These are phyloP conservation scores for Candida silvatica DNA, from an alignment of 805 yeast species.

Conservation along the genomic window DNA sequence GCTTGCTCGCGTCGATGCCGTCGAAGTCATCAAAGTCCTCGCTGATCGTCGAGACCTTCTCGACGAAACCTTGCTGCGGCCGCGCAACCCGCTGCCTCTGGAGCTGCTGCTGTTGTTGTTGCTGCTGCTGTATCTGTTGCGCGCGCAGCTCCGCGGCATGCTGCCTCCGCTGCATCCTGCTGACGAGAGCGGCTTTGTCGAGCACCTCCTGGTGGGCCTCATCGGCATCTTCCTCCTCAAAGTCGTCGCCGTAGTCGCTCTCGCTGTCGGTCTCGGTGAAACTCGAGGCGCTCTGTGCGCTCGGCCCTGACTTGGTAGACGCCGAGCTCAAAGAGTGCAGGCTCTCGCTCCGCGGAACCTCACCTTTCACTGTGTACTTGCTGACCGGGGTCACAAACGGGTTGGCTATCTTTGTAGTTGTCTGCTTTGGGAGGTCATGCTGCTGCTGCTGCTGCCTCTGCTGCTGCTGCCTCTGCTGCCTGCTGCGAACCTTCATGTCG, in stretches of 20 bases:
- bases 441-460: too few relatives aligned
- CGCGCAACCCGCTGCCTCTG: too few relatives aligned
- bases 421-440: too few relatives aligned
- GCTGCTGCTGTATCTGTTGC: too few relatives aligned
- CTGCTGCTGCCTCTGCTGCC: neutral
- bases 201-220: slow-evolving; percentile 8
- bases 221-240: slow-evolving; percentile 12
- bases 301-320: slow-evolving; percentile 12
- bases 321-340: slow-evolving; percentile 17
- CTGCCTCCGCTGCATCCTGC: slow-evolving; percentile 3
- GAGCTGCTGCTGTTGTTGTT: too few relatives aligned
- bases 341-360: slow-evolving; percentile 14
- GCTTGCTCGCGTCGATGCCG: slow-evolving; percentile 13
- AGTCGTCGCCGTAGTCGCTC: slow-evolving; percentile 24
- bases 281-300: slow-evolving; percentile 7
- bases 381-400: slow-evolving; percentile 8
- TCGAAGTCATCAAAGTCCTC: slow-evolving; percentile 22
- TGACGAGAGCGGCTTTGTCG: slow-evolving; percentile 11
- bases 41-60: slow-evolving; percentile 14
- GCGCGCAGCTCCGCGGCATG: neutral
- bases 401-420: neutral
- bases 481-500: neutral
- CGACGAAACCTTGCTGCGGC: slow-evolving; percentile 8
- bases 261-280: slow-evolving; percentile 22
- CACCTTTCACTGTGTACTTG: slow-evolving; percentile 6